phyloP scores from a whole-genome alignment of 805 yeast species.

The Myxozyma sirexii region DNA sequence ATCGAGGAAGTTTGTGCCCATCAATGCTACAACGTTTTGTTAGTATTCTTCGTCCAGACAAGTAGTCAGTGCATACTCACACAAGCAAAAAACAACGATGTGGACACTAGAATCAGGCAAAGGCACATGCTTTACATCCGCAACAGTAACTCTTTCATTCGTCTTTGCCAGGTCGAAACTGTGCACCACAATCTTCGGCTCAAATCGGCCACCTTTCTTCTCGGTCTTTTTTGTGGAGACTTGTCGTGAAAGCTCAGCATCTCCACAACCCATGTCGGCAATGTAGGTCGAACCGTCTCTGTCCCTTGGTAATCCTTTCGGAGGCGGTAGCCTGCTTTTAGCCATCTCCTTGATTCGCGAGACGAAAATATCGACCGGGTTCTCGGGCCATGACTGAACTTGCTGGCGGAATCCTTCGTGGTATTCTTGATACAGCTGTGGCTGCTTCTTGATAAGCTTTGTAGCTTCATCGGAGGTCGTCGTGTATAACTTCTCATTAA shows the following conservation, averaged over 20 bases:
- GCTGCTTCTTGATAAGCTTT: constrained; percentile 72
- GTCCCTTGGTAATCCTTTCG: constrained; percentile 53
- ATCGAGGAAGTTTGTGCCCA: constrained; percentile 97
- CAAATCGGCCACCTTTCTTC: constrained; percentile 42
- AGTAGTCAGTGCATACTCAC: constrained; percentile 4
- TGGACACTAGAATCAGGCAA: constrained; percentile 75
- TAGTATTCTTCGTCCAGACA: neutral
- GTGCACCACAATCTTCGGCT: constrained; percentile 60
- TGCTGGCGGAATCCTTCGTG: constrained; percentile 95
- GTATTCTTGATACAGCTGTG: constrained; percentile 87
- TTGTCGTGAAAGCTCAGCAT: constrained; percentile 80
- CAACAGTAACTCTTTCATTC: constrained; percentile 92
- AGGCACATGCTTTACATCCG: constrained; percentile 92
- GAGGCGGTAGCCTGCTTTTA: constrained; percentile 15
- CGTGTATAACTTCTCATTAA: constrained; percentile 95
- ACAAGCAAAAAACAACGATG: constrained; percentile 89
- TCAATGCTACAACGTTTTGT: constrained; percentile 54
- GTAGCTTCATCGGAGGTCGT: constrained; percentile 77
- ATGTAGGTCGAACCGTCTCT: constrained; percentile 66
- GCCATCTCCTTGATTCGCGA: constrained; percentile 55
- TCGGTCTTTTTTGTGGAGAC: constrained; percentile 51
- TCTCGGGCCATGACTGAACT: constrained; percentile 97
- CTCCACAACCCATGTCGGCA: constrained; percentile 99
- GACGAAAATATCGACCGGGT: constrained; percentile 92
- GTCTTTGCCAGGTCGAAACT: constrained; percentile 89